Percentiles rank a stretch among this genome's conserved stretches.
These are phyloP conservation scores for Isatis lusitanica DNA, from an alignment of 441 rosid species.

Conservation along the genomic window DNA sequence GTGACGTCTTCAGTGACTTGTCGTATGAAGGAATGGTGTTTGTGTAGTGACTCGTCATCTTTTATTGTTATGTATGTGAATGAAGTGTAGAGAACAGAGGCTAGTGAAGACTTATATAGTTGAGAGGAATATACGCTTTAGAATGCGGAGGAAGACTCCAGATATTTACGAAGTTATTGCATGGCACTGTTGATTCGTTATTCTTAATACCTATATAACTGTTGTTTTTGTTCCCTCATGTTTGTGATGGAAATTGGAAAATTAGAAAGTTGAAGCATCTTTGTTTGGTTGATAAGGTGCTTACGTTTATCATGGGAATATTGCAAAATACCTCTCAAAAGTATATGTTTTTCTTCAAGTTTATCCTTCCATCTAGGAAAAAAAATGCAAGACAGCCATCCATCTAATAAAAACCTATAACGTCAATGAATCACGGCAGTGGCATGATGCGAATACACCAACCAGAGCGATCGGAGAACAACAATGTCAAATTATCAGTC, in stretches of 20 bases:
- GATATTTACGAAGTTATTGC: neutral
- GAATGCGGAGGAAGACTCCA: neutral
- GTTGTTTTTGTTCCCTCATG: neutral
- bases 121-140: neutral
- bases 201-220: neutral
- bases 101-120: neutral
- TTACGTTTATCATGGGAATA: neutral
- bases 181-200: neutral
- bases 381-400: neutral
- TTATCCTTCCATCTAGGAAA: neutral
- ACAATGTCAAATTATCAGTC: too few relatives aligned
- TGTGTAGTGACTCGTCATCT: slow-evolving; percentile 10
- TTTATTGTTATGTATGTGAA: neutral
- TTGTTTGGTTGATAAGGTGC: neutral
- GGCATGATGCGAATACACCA: too few relatives aligned
- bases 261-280: neutral
- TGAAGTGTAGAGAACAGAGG: neutral
- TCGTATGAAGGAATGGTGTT: slow-evolving; percentile 3
- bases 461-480: too few relatives aligned
- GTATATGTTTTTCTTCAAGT: neutral
- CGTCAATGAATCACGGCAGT: too few relatives aligned
- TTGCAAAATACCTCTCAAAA: neutral
- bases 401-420: too few relatives aligned
- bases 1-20: slow-evolving; percentile 12
- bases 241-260: neutral